Conservation (phyloP, 768 basidiomycete species). For the Sarcomyxa edulis region DNA sequence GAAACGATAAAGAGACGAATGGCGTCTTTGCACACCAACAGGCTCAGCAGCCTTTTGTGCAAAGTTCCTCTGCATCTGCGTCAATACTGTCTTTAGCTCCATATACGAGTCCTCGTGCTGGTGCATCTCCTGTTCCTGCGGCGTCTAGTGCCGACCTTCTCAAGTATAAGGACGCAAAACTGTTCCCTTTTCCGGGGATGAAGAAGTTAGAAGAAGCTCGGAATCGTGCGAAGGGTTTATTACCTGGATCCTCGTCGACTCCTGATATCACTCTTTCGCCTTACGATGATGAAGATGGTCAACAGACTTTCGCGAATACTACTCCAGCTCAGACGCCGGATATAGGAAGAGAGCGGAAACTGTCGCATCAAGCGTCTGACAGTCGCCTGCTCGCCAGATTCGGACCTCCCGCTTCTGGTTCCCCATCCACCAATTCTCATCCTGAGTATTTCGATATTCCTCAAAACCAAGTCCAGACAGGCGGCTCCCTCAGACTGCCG, state of each 20-base stretch:
- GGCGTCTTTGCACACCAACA: constrained; percentile 30
- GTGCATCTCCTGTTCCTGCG: constrained; percentile 75
- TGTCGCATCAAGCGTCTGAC: constrained; percentile 69
- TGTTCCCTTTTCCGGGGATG: constrained; percentile 90
- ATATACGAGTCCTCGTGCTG: constrained; percentile 47
- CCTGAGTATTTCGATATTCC: constrained; percentile 43
- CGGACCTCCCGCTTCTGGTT: constrained; percentile 35
- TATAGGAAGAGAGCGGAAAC: constrained; percentile 49
- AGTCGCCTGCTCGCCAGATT: constrained; percentile 56
- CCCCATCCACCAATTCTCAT: constrained; percentile 42
- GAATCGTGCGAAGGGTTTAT: constrained; percentile 48
- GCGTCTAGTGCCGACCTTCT: constrained; percentile 64
- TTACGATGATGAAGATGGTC: constrained; percentile 44
- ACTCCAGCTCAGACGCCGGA: constrained; percentile 48
- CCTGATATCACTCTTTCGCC: constrained; percentile 39
- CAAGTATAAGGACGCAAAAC: constrained; percentile 73
- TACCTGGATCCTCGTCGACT: constrained; percentile 37
- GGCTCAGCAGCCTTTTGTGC: constrained; percentile 39
- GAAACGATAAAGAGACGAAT: constrained; percentile 42
- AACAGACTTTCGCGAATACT: constrained; percentile 44
- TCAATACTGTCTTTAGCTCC: constrained; percentile 63
- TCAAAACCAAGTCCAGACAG: constrained; percentile 31
- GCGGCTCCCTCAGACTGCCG: constrained; percentile 48
- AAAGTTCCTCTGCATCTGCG: constrained; percentile 62
- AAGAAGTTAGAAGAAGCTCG: constrained; percentile 72